Evolutionary conservation across 305 asterid genomes (phyloP).

Genomic region (Withania somnifera): DNA sequence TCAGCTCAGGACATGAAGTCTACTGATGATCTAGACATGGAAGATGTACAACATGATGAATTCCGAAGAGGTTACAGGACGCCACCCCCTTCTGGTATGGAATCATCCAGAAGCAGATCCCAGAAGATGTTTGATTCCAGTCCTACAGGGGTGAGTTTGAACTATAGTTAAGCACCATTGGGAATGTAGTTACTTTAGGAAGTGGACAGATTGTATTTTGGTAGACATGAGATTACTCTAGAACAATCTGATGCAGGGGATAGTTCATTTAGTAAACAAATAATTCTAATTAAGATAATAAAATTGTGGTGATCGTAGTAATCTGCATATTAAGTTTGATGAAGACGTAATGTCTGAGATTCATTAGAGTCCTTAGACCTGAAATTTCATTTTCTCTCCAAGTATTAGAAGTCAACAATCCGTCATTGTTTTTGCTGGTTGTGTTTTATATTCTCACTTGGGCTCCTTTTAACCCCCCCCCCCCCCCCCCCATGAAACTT

Average conservation of each 20-base stretch:
- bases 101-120: constrained; percentile 63
- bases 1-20: constrained; percentile 60
- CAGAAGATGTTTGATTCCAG: constrained; percentile 52
- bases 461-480: background rate
- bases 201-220: background rate
- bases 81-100: constrained; percentile 62
- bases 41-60: constrained; percentile 58
- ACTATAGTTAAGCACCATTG: background rate
- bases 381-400: background rate
- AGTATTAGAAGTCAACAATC: background rate
- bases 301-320: background rate
- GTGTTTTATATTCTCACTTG: background rate
- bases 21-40: constrained; percentile 54
- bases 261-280: background rate
- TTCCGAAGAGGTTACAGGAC: constrained; percentile 49
- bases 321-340: background rate
- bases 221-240: background rate
- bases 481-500: constrained; percentile 55
- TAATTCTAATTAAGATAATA: background rate
- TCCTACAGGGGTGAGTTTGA: constrained; percentile 52
- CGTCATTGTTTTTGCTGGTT: background rate
- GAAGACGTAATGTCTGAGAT: background rate
- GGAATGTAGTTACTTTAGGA: background rate
- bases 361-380: background rate
- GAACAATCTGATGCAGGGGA: background rate